Evolutionary conservation across 163 green algal species (phyloP), one percentile per base, ranked within the genome.

Genomic region (Scenedesmus sp.): DNA sequence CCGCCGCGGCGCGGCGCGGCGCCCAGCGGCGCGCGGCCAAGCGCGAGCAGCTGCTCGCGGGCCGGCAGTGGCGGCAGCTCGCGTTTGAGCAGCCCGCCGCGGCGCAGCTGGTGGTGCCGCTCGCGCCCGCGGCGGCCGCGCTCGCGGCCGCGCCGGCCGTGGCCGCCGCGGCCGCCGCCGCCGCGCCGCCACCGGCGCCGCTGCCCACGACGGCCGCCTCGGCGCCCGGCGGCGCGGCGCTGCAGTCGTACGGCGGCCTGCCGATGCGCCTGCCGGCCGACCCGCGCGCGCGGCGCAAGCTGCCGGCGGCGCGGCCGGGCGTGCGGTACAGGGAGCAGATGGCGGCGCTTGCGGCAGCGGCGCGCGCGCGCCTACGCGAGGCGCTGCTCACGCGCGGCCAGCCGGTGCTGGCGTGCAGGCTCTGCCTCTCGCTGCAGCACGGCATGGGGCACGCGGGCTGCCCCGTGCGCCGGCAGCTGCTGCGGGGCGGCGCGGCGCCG

Each of bases 401-500:
- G 18, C 5, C 33, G 13, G 6, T 20, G 7, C 15, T 22, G 20
- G 36, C 34, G 20, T 71, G 63, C 33, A 29, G 11, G 4, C 24
- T 47, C 4, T 71, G 63, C 53, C 20, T 45, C 7, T 51, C 63
- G 18, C 36, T 57, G 36, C 63, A 58, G 39, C 31, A 53, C 39
- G 39, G 39, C 39, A 47, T 15, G 39, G 39, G 10, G 39, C 7
- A n/a, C 18, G 17, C 24, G 28, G 17, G 24, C 2, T 73, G 63
- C 44, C 54, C 69, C 14, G 39, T 62, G 18, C 69, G 67, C 56
- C 9, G 28, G 13, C 31, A 77, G 17, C 26, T 69, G 34, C 48
- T 51, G 66, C 66, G 63, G 34, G 24, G 36, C 67, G 54, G 51
- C 66, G 50, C 47, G 36, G 42, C 42, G 58, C 22, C 44, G 64